Conservation (phyloP, 345 rosid species). For the Boechera stricta region DNA sequence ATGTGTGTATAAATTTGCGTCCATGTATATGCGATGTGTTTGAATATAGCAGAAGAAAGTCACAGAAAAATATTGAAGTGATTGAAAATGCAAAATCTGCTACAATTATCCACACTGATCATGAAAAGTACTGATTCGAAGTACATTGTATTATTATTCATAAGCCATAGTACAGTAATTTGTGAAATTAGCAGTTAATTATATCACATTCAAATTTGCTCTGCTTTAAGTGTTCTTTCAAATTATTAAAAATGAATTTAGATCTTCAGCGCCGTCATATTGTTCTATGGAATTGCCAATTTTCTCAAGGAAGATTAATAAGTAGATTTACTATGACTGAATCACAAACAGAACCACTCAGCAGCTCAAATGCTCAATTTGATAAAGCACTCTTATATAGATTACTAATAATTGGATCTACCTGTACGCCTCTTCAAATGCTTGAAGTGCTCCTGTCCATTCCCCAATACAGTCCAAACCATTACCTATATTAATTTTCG, state of each 20-base stretch:
- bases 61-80: not conserved
- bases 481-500: slow-evolving; percentile 81
- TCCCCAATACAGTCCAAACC: slow-evolving; percentile 74
- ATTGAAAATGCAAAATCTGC: not conserved
- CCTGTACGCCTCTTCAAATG: slow-evolving; percentile 86
- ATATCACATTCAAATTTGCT: slow-evolving; percentile 14
- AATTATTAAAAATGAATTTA: not conserved
- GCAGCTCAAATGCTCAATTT: slow-evolving; percentile 23
- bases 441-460: slow-evolving; percentile 72
- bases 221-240: slow-evolving; percentile 10
- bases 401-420: slow-evolving; percentile 35
- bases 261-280: slow-evolving; percentile 18
- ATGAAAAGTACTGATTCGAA: slow-evolving; percentile 9
- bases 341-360: slow-evolving; percentile 22
- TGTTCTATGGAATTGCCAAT: slow-evolving; percentile 10
- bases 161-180: slow-evolving; percentile 4
- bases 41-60: slow-evolving; percentile 6
- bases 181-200: not conserved
- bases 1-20: not conserved
- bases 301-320: slow-evolving; percentile 16
- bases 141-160: slow-evolving; percentile 1
- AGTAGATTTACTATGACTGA: slow-evolving; percentile 8
- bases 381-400: slow-evolving; percentile 11
- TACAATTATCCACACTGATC: slow-evolving; percentile 4
- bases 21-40: not conserved